Conservation (phyloP, 83 land plant genomes). For the Larix sibirica region DNA sequence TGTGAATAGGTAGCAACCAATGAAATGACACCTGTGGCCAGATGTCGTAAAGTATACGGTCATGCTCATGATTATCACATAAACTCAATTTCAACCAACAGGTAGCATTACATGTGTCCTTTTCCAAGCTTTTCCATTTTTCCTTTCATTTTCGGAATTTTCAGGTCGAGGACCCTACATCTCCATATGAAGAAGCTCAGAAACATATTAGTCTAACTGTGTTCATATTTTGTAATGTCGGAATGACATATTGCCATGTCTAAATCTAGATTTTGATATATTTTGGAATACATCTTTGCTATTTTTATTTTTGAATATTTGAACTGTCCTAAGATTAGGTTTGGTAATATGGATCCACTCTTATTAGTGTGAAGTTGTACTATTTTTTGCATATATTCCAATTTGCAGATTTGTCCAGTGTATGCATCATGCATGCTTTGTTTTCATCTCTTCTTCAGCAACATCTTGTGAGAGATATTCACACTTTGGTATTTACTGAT, state of each 20-base stretch:
- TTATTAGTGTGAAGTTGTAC: too few relatives aligned
- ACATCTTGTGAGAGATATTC: too few relatives aligned
- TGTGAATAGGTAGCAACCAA: conserved; percentile 42
- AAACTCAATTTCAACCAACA: conserved; percentile 92
- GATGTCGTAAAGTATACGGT: conserved; percentile 78
- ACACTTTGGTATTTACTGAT: too few relatives aligned
- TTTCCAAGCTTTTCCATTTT: not conserved
- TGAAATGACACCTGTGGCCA: conserved; percentile 50
- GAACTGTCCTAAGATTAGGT: not conserved
- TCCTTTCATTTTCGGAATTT: too few relatives aligned
- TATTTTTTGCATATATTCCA: too few relatives aligned
- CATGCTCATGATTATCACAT: conserved; percentile 92
- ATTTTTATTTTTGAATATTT: not conserved
- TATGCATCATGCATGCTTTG: too few relatives aligned
- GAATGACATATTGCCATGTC: not conserved
- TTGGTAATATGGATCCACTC: too few relatives aligned
- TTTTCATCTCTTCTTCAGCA: too few relatives aligned
- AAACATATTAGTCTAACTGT: not conserved
- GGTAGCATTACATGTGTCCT: conserved; percentile 32
- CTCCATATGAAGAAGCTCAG: not conserved
- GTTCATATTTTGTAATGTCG: not conserved
- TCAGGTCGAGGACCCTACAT: not conserved
- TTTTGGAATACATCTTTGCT: not conserved
- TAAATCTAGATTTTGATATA: too few relatives aligned
- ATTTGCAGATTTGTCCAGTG: too few relatives aligned